A percentile compares a stretch with the other conserved stretches of the same genome.
phyloP scores from a whole-genome alignment of 2,329 filamentous ascomycete species.

The Paecilomyces dactylethromorphus region DNA sequence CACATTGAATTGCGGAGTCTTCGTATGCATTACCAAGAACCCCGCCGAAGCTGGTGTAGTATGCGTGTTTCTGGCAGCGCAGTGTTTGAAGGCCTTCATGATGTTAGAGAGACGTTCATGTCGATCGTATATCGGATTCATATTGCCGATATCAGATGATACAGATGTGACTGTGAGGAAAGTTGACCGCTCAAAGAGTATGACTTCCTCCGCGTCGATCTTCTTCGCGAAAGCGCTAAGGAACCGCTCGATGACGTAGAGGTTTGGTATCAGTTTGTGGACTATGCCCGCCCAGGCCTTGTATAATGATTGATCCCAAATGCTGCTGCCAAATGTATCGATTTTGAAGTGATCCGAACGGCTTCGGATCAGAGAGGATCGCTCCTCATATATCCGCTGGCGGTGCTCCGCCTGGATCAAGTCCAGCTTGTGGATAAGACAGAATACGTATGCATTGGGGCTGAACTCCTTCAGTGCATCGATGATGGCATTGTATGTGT shows the following conservation, averaged over 20 bases:
- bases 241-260: conserved; percentile 79
- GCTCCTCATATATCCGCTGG: conserved; percentile 76
- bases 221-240: conserved; percentile 74
- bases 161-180: conserved; percentile 95
- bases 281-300: conserved; percentile 98
- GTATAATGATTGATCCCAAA: conserved; percentile 98
- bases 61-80: conserved; percentile 39
- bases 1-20: conserved; percentile 68
- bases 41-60: conserved; percentile 37
- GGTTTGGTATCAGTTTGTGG: conserved; percentile 93
- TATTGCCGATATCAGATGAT: conserved; percentile 64
- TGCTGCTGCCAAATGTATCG: conserved; percentile 88
- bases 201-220: conserved; percentile 86
- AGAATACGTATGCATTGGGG: conserved; percentile 75
- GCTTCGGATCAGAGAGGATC: conserved; percentile 67
- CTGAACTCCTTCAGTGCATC: conserved; percentile 83
- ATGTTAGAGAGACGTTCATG: conserved; percentile 96
- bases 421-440: conserved; percentile 98
- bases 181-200: conserved; percentile 90
- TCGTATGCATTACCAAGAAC: conserved; percentile 42
- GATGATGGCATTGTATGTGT: conserved; percentile 88
- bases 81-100: conserved; percentile 97
- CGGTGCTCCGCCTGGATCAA: conserved; percentile 76
- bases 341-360: conserved; percentile 69
- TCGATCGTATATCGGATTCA: conserved; percentile 85